Percentiles rank a stretch among this genome's conserved stretches.
phyloP scores from a whole-genome alignment of 2,329 filamentous ascomycete genomes.

The Trichoderma endophyticum region DNA sequence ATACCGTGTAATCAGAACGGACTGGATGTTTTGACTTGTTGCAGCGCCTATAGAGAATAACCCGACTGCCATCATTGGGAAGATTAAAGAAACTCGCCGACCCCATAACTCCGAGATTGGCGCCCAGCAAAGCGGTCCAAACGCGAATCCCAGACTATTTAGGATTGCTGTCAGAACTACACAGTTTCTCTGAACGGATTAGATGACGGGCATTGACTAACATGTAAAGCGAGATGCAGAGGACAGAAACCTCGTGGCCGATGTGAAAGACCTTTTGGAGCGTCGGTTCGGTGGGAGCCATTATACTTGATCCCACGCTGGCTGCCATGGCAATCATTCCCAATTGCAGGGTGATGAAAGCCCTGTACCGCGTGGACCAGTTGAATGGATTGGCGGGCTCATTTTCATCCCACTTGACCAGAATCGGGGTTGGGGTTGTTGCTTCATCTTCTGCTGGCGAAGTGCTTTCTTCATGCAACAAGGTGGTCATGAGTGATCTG shows the following conservation, averaged over 20 bases:
- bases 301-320: neutral
- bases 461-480: neutral
- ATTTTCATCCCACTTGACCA: slow-evolving; percentile 5
- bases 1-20: slow-evolving; percentile 61
- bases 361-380: neutral
- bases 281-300: neutral
- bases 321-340: neutral
- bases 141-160: slow-evolving; percentile 44
- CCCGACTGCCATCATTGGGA: slow-evolving; percentile 42
- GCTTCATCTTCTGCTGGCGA: neutral
- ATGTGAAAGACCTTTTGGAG: neutral
- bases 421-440: neutral
- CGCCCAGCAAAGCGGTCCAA: slow-evolving; percentile 52
- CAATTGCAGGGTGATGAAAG: neutral
- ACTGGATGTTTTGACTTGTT: slow-evolving; percentile 54
- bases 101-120: slow-evolving; percentile 56
- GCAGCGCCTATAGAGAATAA: slow-evolving; percentile 60
- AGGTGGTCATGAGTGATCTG: neutral
- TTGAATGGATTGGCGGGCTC: neutral
- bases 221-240: neutral
- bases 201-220: neutral
- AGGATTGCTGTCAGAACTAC: neutral
- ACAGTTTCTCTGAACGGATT: fast-evolving
- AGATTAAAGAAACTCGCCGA: slow-evolving; percentile 41
- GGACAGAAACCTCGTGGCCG: neutral